Evolutionary conservation across 345 rosid species (phyloP).

Genomic region (Acer campestre): DNA sequence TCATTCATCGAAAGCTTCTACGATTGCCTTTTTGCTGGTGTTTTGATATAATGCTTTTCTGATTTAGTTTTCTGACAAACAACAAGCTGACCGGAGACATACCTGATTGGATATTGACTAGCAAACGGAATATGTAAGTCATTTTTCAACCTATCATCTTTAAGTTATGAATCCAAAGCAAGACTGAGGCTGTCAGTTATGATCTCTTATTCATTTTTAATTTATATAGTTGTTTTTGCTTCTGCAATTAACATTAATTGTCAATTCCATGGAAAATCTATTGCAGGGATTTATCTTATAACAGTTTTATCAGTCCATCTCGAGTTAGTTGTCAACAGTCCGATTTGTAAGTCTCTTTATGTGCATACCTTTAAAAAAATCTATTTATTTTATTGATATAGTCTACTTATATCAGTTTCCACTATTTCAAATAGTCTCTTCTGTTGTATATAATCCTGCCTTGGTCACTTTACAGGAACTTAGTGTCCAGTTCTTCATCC

Average conservation of each 20-base stretch:
- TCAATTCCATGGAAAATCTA: constrained; percentile 3
- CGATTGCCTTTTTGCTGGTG: neutral
- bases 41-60: neutral
- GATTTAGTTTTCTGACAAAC: constrained; percentile 61
- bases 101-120: constrained; percentile 49
- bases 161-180: neutral
- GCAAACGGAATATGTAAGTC: constrained; percentile 43
- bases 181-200: neutral
- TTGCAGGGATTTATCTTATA: constrained; percentile 85
- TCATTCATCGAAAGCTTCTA: too few relatives aligned
- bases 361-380: neutral
- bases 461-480: constrained; percentile 53
- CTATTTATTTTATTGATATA: neutral
- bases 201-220: neutral
- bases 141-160: neutral
- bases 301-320: constrained; percentile 66
- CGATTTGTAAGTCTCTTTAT: constrained; percentile 46
- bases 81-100: constrained; percentile 17
- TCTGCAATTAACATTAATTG: neutral
- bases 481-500: constrained; percentile 57
- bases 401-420: too few relatives aligned
- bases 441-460: constrained; percentile 8
- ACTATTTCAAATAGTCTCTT: neutral
- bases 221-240: neutral
- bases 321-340: constrained; percentile 39